Conservation (phyloP, 2,329 filamentous ascomycete species). For the Alternaria viburni region DNA sequence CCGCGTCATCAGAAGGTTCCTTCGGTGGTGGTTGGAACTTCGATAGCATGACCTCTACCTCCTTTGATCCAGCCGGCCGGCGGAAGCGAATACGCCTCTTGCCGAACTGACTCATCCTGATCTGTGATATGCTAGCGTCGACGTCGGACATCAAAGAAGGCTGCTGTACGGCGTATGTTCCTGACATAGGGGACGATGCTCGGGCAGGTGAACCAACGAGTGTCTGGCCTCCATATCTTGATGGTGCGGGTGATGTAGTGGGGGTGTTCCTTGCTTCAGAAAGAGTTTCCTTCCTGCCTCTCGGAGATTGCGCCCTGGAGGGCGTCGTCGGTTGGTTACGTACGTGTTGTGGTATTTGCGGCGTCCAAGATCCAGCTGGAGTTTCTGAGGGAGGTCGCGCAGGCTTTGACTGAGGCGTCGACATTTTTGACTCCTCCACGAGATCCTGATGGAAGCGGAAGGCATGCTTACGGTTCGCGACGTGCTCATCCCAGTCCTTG, state of each 20-base stretch:
- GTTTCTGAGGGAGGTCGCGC: slow-evolving; percentile 33
- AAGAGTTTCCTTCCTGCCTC: slow-evolving; percentile 45
- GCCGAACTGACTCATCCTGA: slow-evolving; percentile 41
- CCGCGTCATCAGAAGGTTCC: slow-evolving; percentile 25
- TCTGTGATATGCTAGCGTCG: slow-evolving; percentile 38
- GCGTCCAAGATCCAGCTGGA: slow-evolving; percentile 41
- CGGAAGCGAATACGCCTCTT: slow-evolving; percentile 46
- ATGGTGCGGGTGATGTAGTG: slow-evolving; percentile 7
- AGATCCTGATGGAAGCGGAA: slow-evolving; percentile 56
- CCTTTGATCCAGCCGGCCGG: slow-evolving; percentile 25
- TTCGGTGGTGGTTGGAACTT: slow-evolving; percentile 46
- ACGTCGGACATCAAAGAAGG: slow-evolving; percentile 45
- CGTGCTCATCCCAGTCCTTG: slow-evolving; percentile 55
- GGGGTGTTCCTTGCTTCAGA: slow-evolving; percentile 19
- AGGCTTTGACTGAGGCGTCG: slow-evolving; percentile 36
- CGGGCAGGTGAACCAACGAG: slow-evolving; percentile 39
- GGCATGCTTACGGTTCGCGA: slow-evolving; percentile 57
- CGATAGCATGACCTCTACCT: slow-evolving; percentile 42
- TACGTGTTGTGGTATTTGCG: slow-evolving; percentile 46
- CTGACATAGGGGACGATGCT: slow-evolving; percentile 36
- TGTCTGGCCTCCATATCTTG: slow-evolving; percentile 32
- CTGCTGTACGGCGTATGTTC: slow-evolving; percentile 35
- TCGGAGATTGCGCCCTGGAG: slow-evolving; percentile 43
- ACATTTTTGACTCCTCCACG: slow-evolving; percentile 47
- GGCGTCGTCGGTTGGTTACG: slow-evolving; percentile 38